Evolutionary conservation across 805 yeast species (phyloP).

Genomic region (Candida ponderosae): DNA sequence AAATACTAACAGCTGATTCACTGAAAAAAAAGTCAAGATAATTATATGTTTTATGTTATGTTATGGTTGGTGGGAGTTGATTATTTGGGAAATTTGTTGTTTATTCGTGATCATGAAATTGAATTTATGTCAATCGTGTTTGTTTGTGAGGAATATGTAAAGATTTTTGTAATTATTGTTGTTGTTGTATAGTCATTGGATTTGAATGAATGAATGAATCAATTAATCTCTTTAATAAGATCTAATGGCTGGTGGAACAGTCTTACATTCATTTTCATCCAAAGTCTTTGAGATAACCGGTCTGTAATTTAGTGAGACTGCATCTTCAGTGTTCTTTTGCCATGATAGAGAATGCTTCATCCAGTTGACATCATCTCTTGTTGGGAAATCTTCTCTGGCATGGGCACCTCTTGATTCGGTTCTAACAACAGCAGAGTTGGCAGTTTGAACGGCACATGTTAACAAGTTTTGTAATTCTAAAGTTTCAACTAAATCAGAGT

Average conservation of each 20-base stretch:
- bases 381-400: conserved; percentile 96
- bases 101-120: too few relatives aligned
- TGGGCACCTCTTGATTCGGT: conserved; percentile 99
- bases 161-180: too few relatives aligned
- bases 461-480: conserved; percentile 92
- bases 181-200: background rate
- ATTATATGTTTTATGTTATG: too few relatives aligned
- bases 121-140: too few relatives aligned
- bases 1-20: too few relatives aligned
- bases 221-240: conserved; percentile 48
- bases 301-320: conserved; percentile 77
- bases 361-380: conserved; percentile 95
- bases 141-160: too few relatives aligned
- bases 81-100: too few relatives aligned
- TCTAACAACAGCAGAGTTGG: conserved; percentile 89
- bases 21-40: too few relatives aligned
- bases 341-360: conserved; percentile 95
- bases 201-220: background rate
- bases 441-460: conserved; percentile 96
- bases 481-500: conserved; percentile 93
- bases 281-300: conserved; percentile 73
- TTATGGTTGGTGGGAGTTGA: too few relatives aligned
- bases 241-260: conserved; percentile 96
- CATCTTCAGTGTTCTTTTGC: conserved; percentile 69
- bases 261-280: conserved; percentile 87